A percentile compares a stretch with the other conserved stretches of the same genome.
Evolutionary conservation across 345 rosid genomes (phyloP).

Genomic region (Aurinia saxatilis): DNA sequence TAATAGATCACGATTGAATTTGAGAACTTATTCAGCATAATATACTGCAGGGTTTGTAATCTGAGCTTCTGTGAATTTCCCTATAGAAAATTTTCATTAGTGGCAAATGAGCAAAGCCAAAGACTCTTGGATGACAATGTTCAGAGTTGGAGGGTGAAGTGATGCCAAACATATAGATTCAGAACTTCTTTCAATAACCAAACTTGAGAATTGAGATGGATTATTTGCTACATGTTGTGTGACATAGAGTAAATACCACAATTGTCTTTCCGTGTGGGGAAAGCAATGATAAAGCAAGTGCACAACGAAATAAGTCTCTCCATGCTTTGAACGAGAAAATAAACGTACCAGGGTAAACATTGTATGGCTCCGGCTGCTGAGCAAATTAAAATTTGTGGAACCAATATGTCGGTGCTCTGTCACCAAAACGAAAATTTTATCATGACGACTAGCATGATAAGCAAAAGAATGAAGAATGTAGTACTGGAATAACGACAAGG

Average conservation of each 20-base stretch:
- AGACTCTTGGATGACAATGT: not conserved
- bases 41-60: not conserved
- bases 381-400: conserved; percentile 91
- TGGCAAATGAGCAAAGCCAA: not conserved
- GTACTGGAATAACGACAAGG: not conserved
- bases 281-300: not conserved
- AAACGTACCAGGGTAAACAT: conserved; percentile 86
- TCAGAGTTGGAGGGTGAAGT: not conserved
- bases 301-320: conserved; percentile 13
- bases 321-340: conserved; percentile 11
- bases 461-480: not conserved
- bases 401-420: conserved; percentile 99
- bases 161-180: not conserved
- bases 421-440: conserved; percentile 16
- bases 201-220: not conserved
- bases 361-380: conserved; percentile 98
- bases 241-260: not conserved
- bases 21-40: not conserved
- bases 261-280: not conserved
- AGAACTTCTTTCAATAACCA: not conserved
- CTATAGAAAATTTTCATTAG: not conserved
- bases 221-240: not conserved
- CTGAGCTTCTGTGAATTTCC: not conserved
- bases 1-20: not conserved
- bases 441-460: not conserved